Base-by-base conservation (phyloP, 805 yeast genomes). In the Candida caryicola region DNA sequence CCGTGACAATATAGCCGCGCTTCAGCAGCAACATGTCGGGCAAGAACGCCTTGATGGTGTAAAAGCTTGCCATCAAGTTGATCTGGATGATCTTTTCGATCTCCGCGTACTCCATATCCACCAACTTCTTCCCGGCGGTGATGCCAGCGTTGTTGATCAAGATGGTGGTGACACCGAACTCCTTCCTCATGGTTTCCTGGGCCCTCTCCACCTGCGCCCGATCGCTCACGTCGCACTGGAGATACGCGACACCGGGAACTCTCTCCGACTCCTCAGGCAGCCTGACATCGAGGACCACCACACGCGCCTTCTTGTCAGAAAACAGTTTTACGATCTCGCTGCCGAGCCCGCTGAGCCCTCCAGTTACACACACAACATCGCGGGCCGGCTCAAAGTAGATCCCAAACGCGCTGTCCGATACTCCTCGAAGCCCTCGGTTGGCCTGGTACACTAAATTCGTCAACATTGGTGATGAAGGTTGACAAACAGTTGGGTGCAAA, bases 111-210 rank as follows among this genome's bases (percentile, higher is more conserved):
- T 73, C 50, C 36, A 79, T 57, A 4, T 82, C 80, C 4, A 77
- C 48, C 3, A 89, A 52, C 1, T 78, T 54, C 43, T 76, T 74
- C 0, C 87, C 86, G 9, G 64, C 62, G 26, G 82, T 71, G 9
- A 88, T 73, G 0, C 87, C 98, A 0, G 97, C 98, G 57, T 91
- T 90, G 59, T 90, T 90, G 35, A 91, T 73, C 12, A 91, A 61
- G 1, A 89, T 69, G 0, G 89, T 74, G 1, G 85, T 81, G 0
- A 49, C 49, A 0, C 95, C 95, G 30, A 77, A 51, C 23, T 71
- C 71, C n/a, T 52, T 33, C 23, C 51, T 52, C 21, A 89, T 75
- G 7, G 33, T 40, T 5, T 53, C 52, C 4, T 73, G 71, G 27
- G 69, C 53, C 2, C 52, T 51, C 15, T 56, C 48, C 5, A 89